These are phyloP conservation scores for Scheffersomyces coipomensis DNA, from an alignment of 805 yeast species.

Conservation along the genomic window DNA sequence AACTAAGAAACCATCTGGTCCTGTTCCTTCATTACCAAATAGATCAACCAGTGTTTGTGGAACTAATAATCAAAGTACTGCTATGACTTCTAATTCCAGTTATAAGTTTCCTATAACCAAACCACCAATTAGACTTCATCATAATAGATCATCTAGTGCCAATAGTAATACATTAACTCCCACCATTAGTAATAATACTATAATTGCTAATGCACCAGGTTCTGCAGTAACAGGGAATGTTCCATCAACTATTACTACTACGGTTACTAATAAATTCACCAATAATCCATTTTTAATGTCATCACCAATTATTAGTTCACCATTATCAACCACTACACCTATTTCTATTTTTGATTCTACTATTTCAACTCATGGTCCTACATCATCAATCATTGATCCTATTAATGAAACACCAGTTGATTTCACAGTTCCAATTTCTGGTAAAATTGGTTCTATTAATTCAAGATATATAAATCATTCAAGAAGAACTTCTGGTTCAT, in stretches of 20 bases:
- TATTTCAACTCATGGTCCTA: conserved; percentile 9
- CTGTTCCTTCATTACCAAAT: conserved; percentile 12
- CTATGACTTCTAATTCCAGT: background rate
- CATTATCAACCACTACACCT: conserved; percentile 31
- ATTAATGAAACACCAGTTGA: conserved; percentile 41
- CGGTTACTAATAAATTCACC: background rate
- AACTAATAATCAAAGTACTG: background rate
- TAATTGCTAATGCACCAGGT: no score
- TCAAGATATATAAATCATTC: conserved; percentile 12
- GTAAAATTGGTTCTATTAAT: background rate
- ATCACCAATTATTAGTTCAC: conserved; percentile 35
- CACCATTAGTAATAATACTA: no score
- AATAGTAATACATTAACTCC: background rate
- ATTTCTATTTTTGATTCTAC: conserved; percentile 23
- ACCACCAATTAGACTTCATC: background rate
- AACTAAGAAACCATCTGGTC: conserved; percentile 11
- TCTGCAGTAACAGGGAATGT: background rate
- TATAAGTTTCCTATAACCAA: background rate
- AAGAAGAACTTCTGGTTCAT: conserved; percentile 17
- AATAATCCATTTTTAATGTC: conserved; percentile 8
- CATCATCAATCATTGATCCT: conserved; percentile 28
- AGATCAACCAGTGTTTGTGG: background rate
- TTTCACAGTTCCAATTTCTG: conserved; percentile 22
- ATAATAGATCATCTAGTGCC: background rate
- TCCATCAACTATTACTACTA: background rate